Evolutionary conservation across 371 early-diverging fungal genomes (phyloP), one percentile per base, ranked within the genome.

Genomic region (Rhizopus delemar): DNA sequence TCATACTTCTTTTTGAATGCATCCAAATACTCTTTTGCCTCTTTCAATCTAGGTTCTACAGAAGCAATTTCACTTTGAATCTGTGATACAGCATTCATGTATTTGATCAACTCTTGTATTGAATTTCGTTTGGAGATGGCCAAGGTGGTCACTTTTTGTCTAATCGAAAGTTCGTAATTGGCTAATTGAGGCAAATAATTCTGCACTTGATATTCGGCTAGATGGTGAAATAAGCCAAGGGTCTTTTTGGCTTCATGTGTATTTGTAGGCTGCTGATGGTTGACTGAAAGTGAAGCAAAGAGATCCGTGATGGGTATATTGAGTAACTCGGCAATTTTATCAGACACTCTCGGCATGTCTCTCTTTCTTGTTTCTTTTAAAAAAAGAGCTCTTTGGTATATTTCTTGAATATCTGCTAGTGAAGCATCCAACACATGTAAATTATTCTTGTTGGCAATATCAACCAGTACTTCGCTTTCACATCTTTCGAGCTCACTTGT

Each of bases 161-260:
- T 74, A 4, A 85, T 62, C 8, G 41, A 52, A 3, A 41, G 41
- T 51, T 84, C 80, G 49, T 73, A 77, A 2, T 53, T 39, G 32
- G 39, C 36, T 11, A 80, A 29, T 34, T 77, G 81, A 8, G 84
- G 81, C 4, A 89, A 59, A 62, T 88, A 89, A 38, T 92, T 90
- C 5, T 69, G 62, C 6, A 68, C 57, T 60, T 92, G 89, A 43
- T 88, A 84, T 11, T 78, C 70, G 0, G 86, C 83, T 13, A 92
- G 70, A 43, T 85, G 84, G 11, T 78, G 69, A 22, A 91, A 73
- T 1, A 89, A 82, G 16, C 83, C 82, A 4, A 88, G 60, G 4
- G 70, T 78, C 12, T 83, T 76, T 16, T 63, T 68, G 11, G 74
- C 59, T 3, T 48, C 48, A 8, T 48, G 48, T 6, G 48, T 16